Percentiles rank a stretch among this genome's conserved stretches.
phyloP scores from a whole-genome alignment of 192 early-diverging fungal species.

The Radiomyces spectabilis region DNA sequence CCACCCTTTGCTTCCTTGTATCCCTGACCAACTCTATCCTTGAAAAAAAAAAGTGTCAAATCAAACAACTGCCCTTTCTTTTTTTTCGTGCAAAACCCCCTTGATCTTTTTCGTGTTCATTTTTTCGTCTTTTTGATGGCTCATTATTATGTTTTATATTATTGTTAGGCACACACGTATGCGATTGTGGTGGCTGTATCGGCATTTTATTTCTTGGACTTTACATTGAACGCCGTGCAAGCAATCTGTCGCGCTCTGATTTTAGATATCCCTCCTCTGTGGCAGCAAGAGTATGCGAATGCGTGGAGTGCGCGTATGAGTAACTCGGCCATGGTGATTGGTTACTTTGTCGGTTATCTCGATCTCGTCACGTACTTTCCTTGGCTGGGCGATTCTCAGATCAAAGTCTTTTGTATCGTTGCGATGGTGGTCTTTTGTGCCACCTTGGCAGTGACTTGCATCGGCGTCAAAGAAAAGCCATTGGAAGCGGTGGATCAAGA shows the following conservation, averaged over 20 bases:
- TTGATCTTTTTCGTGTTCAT: no score
- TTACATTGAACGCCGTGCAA: constrained; percentile 88
- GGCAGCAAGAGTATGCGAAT: constrained; percentile 77
- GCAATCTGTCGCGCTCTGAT: constrained; percentile 81
- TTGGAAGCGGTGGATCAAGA: constrained; percentile 16
- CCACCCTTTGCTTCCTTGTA: constrained; percentile 1
- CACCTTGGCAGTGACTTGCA: constrained; percentile 63
- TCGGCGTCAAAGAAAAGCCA: constrained; percentile 47
- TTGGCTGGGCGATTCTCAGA: constrained; percentile 66
- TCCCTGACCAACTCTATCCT: constrained; percentile 17
- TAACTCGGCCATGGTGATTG: constrained; percentile 73
- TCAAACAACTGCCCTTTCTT: not conserved
- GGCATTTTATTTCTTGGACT: constrained; percentile 88
- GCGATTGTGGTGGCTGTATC: constrained; percentile 68
- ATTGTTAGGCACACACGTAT: no score
- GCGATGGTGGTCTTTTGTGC: constrained; percentile 56
- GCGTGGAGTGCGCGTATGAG: constrained; percentile 87
- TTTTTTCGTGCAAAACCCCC: constrained; percentile 16
- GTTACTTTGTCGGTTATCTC: constrained; percentile 81
- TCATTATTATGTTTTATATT: no score
- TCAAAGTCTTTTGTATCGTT: constrained; percentile 75
- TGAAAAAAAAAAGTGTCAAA: no score
- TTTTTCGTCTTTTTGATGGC: no score
- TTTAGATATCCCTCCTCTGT: constrained; percentile 72
- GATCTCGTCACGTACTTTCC: constrained; percentile 67